Base-by-base conservation (phyloP, 2,329 filamentous ascomycete species). In the Cryphonectria carpinicola region DNA sequence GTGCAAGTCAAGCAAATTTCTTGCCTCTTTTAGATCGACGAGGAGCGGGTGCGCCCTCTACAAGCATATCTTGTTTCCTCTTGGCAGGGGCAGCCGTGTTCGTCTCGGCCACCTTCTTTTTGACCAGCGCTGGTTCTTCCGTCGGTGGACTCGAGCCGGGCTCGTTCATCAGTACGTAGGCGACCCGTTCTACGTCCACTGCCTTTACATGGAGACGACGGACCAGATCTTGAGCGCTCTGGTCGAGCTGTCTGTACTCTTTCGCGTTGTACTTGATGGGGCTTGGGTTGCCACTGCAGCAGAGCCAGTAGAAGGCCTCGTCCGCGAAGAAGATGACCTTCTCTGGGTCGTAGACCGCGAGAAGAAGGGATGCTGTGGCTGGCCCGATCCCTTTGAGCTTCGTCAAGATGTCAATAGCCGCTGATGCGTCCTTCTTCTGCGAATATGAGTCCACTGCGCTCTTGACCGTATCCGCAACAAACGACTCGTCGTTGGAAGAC, bases 271-370 rank as follows among this genome's bases (percentile, higher is more conserved):
- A 96, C 79, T 90, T 92, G 78, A 93, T 90, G 35, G 82, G 80
- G 0, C 76, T 80, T 68, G 82, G 85, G 56, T 82, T 80, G 0
- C 84, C 84, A n/a, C 80, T 78, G 77, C 86, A 88, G 76, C 88
- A 88, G 7, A 92, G 80, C 92, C 92, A 95, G 74, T 90, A 86
- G 77, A 90, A 95, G 4, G 90, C 85, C 80, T 96, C 93, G 76
- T 97, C 93, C 2, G 90, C 92, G 80, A 95, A 95, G 83, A 95
- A 95, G 1, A 92, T 86, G 65, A 90, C 84, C 17, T 81, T 80
- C 0, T 83, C 79, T 0, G 90, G 86, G 71, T 89, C 85, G 73
- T 89, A 86, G 5, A 92, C 87, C 5, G 90, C 87, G 3, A 96
- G 84, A 1, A 95, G 81, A 43, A 96, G 86, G 1, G 92, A 93